A percentile compares a stretch with the other conserved stretches of the same genome.
These are phyloP conservation scores for Ophiobolus disseminans DNA, from an alignment of 2,329 filamentous ascomycete species.

Conservation along the genomic window DNA sequence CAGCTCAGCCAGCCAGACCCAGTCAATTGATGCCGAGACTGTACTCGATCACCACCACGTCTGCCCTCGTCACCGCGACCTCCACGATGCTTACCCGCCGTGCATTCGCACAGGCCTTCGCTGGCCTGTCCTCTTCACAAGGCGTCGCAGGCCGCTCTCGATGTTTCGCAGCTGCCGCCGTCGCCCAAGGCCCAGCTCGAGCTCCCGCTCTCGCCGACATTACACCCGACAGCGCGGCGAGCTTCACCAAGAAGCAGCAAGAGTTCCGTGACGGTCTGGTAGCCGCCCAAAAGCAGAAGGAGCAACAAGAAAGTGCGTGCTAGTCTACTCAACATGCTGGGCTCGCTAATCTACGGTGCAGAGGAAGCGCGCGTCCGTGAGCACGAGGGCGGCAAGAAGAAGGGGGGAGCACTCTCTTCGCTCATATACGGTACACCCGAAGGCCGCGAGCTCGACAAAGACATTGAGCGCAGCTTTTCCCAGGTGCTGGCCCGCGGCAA, in stretches of 20 bases:
- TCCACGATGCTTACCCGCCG: slow-evolving; percentile 45
- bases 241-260: slow-evolving; percentile 84
- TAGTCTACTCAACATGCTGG: slow-evolving; percentile 30
- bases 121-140: slow-evolving; percentile 24
- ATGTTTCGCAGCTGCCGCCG: slow-evolving; percentile 36
- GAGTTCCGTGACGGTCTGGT: slow-evolving; percentile 84
- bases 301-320: slow-evolving; percentile 82
- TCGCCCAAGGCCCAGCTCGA: slow-evolving; percentile 32
- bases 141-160: slow-evolving; percentile 27
- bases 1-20: too few species aligned
- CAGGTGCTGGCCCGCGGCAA: slow-evolving; percentile 95
- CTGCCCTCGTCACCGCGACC: slow-evolving; percentile 2
- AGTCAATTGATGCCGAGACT: slow-evolving; percentile 4
- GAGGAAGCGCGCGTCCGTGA: slow-evolving; percentile 66
- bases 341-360: slow-evolving; percentile 57
- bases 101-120: slow-evolving; percentile 35
- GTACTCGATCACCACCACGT: not conserved
- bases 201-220: slow-evolving; percentile 85
- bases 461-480: slow-evolving; percentile 95
- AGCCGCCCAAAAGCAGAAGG: slow-evolving; percentile 76
- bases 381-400: slow-evolving; percentile 66
- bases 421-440: slow-evolving; percentile 98
- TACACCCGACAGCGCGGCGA: slow-evolving; percentile 71
- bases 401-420: slow-evolving; percentile 74
- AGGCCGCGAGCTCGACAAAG: slow-evolving; percentile 89